A percentile compares a stretch with the other conserved stretches of the same genome.
phyloP scores from a whole-genome alignment of 768 basidiomycete species.

The Trametes sanguinea region DNA sequence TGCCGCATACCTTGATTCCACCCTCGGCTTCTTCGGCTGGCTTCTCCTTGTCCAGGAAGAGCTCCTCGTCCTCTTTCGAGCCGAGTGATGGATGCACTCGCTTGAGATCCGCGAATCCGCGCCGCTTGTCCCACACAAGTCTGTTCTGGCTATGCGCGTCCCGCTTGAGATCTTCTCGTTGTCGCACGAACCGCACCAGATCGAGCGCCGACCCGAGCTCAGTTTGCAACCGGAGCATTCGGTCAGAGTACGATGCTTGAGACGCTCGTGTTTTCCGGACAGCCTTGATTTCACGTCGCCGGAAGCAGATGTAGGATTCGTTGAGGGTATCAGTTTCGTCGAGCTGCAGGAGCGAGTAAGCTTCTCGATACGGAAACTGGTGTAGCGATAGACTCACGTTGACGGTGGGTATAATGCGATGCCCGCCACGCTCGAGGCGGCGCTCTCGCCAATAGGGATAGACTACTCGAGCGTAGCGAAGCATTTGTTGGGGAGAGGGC shows the following conservation, averaged over 20 bases:
- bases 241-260: slow-evolving; percentile 87
- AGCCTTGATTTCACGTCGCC: slow-evolving; percentile 91
- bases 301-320: slow-evolving; percentile 97
- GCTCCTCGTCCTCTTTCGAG: slow-evolving; percentile 69
- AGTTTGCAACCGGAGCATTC: slow-evolving; percentile 74
- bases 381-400: slow-evolving; percentile 59
- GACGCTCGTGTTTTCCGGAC: slow-evolving; percentile 92
- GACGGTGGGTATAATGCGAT: slow-evolving; percentile 81
- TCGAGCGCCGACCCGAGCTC: slow-evolving; percentile 76
- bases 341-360: slow-evolving; percentile 45
- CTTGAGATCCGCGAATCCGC: slow-evolving; percentile 77
- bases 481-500: slow-evolving; percentile 60
- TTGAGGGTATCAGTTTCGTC: slow-evolving; percentile 89
- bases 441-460: slow-evolving; percentile 93
- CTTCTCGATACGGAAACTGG: not conserved
- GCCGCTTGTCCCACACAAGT: slow-evolving; percentile 77
- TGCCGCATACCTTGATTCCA: slow-evolving; percentile 30
- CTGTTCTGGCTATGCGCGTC: slow-evolving; percentile 59
- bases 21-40: slow-evolving; percentile 60
- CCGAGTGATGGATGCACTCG: slow-evolving; percentile 65
- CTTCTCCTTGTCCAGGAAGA: slow-evolving; percentile 71
- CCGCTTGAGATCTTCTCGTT: slow-evolving; percentile 77
- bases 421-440: slow-evolving; percentile 76
- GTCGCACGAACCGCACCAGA: slow-evolving; percentile 66
- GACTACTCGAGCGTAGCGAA: slow-evolving; percentile 68